Evolutionary conservation across 1,284 basidiomycete species (phyloP).

Genomic region (Exobasidium rhododendri): DNA sequence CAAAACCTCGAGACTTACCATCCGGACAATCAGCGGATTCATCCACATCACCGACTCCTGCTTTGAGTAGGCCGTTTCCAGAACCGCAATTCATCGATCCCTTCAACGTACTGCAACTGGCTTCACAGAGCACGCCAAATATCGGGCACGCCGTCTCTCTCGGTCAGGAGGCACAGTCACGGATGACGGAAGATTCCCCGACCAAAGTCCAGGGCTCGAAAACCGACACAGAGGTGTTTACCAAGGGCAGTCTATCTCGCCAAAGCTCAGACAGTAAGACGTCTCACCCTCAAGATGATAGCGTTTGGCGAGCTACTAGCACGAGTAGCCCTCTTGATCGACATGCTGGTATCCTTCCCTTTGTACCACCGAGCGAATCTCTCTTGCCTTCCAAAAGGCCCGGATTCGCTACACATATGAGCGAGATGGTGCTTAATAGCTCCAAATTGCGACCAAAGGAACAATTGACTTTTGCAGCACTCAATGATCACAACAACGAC

Average conservation of each 20-base stretch:
- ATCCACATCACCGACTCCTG: no score
- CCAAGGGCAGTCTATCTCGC: neutral
- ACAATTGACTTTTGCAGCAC: neutral
- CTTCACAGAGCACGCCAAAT: neutral
- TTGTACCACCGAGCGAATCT: neutral
- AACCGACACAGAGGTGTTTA: neutral
- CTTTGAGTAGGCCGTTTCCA: neutral
- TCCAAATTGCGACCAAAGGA: neutral
- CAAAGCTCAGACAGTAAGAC: neutral
- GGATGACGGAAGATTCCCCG: neutral
- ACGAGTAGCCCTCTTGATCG: neutral
- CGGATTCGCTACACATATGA: conserved; percentile 7
- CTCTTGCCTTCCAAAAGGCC: neutral
- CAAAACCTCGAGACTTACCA: neutral
- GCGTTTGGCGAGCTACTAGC: neutral
- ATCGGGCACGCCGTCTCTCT: neutral
- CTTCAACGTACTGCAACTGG: conserved; percentile 10
- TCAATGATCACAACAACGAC: conserved; percentile 1
- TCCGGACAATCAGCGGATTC: neutral
- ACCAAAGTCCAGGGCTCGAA: neutral
- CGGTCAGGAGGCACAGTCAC: neutral
- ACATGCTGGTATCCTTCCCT: neutral
- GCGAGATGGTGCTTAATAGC: neutral
- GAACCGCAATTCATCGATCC: conserved; percentile 7
- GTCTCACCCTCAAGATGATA: neutral